Base-by-base conservation (phyloP, 495 filamentous ascomycete genomes). In the Penicillium dipodomyicola region DNA sequence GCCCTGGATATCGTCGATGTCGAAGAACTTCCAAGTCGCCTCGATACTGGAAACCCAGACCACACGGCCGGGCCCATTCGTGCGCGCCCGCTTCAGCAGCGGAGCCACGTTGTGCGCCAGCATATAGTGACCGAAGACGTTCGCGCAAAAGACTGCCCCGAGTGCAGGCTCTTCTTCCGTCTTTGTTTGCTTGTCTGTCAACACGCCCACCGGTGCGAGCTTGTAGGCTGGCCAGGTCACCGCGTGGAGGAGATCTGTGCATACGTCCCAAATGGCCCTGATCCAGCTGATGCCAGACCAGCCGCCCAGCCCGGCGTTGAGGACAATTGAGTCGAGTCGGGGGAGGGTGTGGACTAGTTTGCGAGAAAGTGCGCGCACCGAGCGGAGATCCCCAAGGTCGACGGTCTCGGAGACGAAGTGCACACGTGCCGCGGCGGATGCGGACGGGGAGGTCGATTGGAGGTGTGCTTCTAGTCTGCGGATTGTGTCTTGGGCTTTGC, bases 81-180 rank as follows among this genome's bases (percentile, higher is more conserved):
- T 66, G 2, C 73, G 75, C 9, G 80, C 75, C 15, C 75, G 64
- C 52, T 70, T 82, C 43, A 97, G 78, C 9, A 96, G 77, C 1
- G 90, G 86, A 51, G 85, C 75, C 3, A 96, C 78, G 54, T 86
- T 86, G 67, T 96, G 92, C 17, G 82, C 82, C 19, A 98, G 87
- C 60, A 97, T 75, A 68, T 98, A 97, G 72, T 97, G 94, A 1
- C 95, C 94, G 65, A 98, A 96, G 29, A 96, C 82, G 65, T 97
- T 97, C 49, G 91, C 85, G 69, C 86, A 88, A 71, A 97, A 98
- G 7, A 97, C 82, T 49, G 86, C 74, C 3, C 91, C 95, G 0
- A 97, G 72, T 1, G 76, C 72, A 1, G 84, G 82, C 53, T 87
- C 83, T 5, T 72, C 58, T 29, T 53, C 35, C 12, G 20, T 39